Conservation (phyloP, 495 filamentous ascomycete genomes). For the Aspergillus bridgeri region DNA sequence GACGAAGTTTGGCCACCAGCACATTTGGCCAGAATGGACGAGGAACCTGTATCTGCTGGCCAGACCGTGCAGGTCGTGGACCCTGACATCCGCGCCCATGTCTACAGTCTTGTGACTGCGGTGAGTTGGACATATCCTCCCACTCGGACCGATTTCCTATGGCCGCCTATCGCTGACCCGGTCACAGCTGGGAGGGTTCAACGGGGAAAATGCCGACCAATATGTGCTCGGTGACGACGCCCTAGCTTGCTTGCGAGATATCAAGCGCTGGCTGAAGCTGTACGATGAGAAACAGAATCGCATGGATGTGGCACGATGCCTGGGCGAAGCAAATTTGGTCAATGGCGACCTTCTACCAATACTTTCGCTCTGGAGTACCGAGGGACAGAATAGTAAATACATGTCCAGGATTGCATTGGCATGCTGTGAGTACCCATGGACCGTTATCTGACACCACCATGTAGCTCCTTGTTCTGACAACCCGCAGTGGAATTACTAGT, state of each 20-base stretch:
- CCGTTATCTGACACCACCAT: neutral
- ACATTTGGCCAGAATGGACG: conserved; percentile 34
- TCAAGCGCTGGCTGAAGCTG: conserved; percentile 89
- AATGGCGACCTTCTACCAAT: conserved; percentile 88
- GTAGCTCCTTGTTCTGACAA: conserved; percentile 44
- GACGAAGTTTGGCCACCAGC: neutral
- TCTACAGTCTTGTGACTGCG: conserved; percentile 87
- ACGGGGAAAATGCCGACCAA: conserved; percentile 71
- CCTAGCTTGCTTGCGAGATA: conserved; percentile 82
- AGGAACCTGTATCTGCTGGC: conserved; percentile 35
- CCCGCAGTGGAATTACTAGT: conserved; percentile 77
- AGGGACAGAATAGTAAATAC: conserved; percentile 62
- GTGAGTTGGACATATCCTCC: conserved; percentile 46
- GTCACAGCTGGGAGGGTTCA: conserved; percentile 77
- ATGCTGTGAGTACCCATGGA: conserved; percentile 53
- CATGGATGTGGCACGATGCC: conserved; percentile 89
- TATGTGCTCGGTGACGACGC: conserved; percentile 95
- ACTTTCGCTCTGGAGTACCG: conserved; percentile 68
- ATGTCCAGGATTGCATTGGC: conserved; percentile 79
- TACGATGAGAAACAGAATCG: conserved; percentile 94
- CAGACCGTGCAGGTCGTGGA: conserved; percentile 59
- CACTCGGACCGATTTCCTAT: conserved; percentile 13
- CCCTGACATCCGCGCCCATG: conserved; percentile 83
- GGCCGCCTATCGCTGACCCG: neutral
- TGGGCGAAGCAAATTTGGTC: conserved; percentile 91